Percentiles rank a stretch among this genome's conserved stretches.
phyloP scores from a whole-genome alignment of 331 rosid species.

The Pyracantha coccinea region DNA sequence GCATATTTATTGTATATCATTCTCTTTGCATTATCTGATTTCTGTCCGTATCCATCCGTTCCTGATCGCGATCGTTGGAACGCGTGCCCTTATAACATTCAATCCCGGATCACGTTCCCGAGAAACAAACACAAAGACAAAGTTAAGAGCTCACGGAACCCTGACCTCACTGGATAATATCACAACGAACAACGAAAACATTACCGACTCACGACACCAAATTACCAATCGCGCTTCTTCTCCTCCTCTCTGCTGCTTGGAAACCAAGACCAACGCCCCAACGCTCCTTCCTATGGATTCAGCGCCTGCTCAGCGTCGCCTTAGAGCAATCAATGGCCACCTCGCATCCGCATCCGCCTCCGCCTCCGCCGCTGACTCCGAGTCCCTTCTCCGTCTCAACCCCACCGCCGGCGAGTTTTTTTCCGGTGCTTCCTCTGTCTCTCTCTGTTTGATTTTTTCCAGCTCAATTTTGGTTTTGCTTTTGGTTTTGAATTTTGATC shows the following conservation, averaged over 20 bases:
- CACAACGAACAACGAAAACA: background rate
- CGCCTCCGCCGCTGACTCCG: conserved; percentile 21
- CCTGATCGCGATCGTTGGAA: background rate
- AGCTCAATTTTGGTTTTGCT: background rate
- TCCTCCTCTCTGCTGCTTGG: background rate
- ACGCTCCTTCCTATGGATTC: conserved; percentile 50
- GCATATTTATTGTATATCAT: background rate
- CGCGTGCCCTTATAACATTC: conserved; percentile 5
- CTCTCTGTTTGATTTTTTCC: background rate
- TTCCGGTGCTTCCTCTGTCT: conserved; percentile 31
- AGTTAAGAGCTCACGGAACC: background rate
- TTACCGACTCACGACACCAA: background rate
- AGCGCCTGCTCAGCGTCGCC: conserved; percentile 62
- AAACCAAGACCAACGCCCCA: background rate
- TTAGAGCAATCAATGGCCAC: conserved; percentile 52
- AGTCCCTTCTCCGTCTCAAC: conserved; percentile 42
- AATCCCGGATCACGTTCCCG: background rate
- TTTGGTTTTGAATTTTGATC: background rate
- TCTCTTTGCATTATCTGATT: background rate
- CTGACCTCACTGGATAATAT: background rate
- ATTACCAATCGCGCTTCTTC: background rate
- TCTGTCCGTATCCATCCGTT: background rate
- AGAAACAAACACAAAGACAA: conserved; percentile 8
- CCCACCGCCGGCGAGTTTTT: conserved; percentile 71
- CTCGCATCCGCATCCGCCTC: conserved; percentile 25